Percentiles rank a stretch among this genome's conserved stretches.
These are phyloP conservation scores for cucumber (Cucumis sativus) DNA, from an alignment of 306 rosid genomes.

Conservation along the genomic window Cucumber_9930_V3 NC_026661.2:1784501-1785000, in stretches of 20 bases:
- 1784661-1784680: neutral
- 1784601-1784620: neutral
- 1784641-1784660: neutral
- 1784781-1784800: neutral
- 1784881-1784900: neutral
- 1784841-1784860: neutral
- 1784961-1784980: neutral
- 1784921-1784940: neutral
- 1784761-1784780: neutral
- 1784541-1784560: neutral
- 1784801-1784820: neutral
- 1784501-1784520: neutral
- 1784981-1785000: neutral
- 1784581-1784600: neutral
- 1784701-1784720: neutral
- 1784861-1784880: neutral
- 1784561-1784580: neutral
- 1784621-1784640: neutral
- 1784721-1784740: neutral
- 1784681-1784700: neutral
- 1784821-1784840: constrained; percentile 1
- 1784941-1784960: neutral
- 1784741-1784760: neutral
- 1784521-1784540: neutral
- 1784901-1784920: neutral